These are phyloP conservation scores for Alternaria novae-zelandiae DNA, from an alignment of 2,329 filamentous ascomycete genomes.

Conservation along the genomic window DNA sequence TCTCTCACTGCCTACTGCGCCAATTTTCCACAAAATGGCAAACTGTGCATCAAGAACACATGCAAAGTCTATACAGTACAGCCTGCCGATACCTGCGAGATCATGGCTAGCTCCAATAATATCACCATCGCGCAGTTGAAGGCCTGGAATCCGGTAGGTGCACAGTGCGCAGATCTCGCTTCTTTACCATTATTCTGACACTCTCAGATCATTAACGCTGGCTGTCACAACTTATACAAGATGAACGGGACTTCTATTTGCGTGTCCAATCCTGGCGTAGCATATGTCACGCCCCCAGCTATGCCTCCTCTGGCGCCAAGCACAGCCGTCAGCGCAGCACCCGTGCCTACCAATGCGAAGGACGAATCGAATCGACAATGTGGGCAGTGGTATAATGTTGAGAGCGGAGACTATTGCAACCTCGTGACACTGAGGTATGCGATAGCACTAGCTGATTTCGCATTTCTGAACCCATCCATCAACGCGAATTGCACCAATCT, in stretches of 20 bases:
- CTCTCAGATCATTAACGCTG: background rate
- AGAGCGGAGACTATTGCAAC: constrained; percentile 3
- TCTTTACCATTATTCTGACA: background rate
- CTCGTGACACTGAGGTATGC: background rate
- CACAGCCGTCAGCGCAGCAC: background rate
- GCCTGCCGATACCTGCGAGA: background rate
- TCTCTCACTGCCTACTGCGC: background rate
- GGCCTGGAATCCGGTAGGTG: background rate
- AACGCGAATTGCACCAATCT: constrained; percentile 12
- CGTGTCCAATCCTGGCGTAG: background rate
- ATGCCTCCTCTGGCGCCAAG: background rate
- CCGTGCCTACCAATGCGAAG: background rate
- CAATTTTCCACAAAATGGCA: background rate
- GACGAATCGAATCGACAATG: background rate
- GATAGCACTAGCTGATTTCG: constrained; percentile 4
- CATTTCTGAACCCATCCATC: constrained; percentile 8
- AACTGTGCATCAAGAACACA: background rate
- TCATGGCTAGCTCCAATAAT: background rate
- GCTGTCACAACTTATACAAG: background rate
- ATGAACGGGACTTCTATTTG: background rate
- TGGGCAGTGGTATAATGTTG: background rate
- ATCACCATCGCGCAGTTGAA: too few species aligned
- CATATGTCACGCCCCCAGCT: too few species aligned
- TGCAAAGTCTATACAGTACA: background rate
- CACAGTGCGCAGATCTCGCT: background rate